Evolutionary conservation across 495 filamentous ascomycete genomes (phyloP).

Genomic region (Penicillium samsonianum): DNA sequence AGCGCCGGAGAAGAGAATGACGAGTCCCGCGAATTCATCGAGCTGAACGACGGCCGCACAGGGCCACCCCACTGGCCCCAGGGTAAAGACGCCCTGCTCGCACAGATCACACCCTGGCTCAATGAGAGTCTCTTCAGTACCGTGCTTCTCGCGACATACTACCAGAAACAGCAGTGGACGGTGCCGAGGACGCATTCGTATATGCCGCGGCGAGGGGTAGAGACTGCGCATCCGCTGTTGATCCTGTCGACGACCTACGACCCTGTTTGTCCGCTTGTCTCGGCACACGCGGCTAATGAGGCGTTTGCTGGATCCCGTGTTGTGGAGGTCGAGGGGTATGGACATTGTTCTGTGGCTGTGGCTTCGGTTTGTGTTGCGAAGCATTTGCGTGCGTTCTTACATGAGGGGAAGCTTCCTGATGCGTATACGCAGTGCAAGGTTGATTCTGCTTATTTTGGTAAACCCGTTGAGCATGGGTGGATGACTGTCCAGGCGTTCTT

Average conservation of each 20-base stretch:
- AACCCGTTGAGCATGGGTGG: conserved; percentile 20
- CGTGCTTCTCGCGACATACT: conserved; percentile 28
- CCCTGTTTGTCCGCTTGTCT: conserved; percentile 44
- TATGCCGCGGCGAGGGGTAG: conserved; percentile 29
- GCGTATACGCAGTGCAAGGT: conserved; percentile 35
- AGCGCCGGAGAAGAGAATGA: background rate
- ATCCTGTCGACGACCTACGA: conserved; percentile 47
- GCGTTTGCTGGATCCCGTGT: conserved; percentile 41
- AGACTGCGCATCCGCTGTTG: conserved; percentile 43
- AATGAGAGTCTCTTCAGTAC: conserved; percentile 17
- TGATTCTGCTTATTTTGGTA: conserved; percentile 34
- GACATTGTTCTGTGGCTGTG: conserved; percentile 45
- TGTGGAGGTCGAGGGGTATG: conserved; percentile 46
- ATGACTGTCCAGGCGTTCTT: conserved; percentile 13
- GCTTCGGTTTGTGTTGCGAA: conserved; percentile 39
- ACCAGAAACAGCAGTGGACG: conserved; percentile 39
- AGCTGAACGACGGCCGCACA: conserved; percentile 14
- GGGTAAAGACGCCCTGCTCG: conserved; percentile 3
- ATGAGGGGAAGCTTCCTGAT: conserved; percentile 40
- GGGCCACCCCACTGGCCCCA: conserved; percentile 13
- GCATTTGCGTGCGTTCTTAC: conserved; percentile 38
- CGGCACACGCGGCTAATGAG: conserved; percentile 38
- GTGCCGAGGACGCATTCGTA: conserved; percentile 42
- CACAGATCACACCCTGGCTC: conserved; percentile 9
- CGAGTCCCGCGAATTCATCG: conserved; percentile 9